Conservation (phyloP, 1,139 yeast genomes). For the Magnusiomyces suaveolens region DNA sequence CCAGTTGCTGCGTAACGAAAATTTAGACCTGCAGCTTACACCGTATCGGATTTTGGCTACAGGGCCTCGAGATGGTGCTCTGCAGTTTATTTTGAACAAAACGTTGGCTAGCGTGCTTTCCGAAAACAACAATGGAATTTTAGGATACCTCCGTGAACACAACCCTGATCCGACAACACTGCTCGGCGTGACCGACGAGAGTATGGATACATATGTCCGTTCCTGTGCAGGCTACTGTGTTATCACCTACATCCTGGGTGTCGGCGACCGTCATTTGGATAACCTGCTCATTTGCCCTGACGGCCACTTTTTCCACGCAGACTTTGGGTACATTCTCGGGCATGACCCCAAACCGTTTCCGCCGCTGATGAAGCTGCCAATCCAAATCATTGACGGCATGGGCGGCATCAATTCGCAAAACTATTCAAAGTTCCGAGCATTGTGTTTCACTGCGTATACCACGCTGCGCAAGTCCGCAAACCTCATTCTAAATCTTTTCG, state of each 20-base stretch:
- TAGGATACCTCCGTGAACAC: conserved; percentile 58
- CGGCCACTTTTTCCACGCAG: conserved; percentile 90
- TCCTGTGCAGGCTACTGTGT: conserved; percentile 98
- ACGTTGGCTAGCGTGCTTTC: conserved; percentile 76
- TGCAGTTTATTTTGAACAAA: conserved; percentile 86
- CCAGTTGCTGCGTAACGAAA: conserved; percentile 76
- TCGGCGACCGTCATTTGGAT: conserved; percentile 94
- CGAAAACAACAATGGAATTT: conserved; percentile 57
- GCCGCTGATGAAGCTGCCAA: conserved; percentile 94
- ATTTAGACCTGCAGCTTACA: conserved; percentile 73
- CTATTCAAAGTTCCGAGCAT: conserved; percentile 76
- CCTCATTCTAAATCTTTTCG: conserved; percentile 79
- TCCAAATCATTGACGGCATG: conserved; percentile 95
- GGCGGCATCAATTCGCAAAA: conserved; percentile 85
- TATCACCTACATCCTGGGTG: conserved; percentile 85
- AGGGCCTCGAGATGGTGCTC: conserved; percentile 81
- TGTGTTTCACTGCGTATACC: conserved; percentile 90
- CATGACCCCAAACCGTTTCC: conserved; percentile 98
- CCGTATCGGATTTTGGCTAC: conserved; percentile 91
- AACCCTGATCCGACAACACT: conserved; percentile 54
- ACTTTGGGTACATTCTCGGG: conserved; percentile 92
- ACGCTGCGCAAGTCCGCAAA: conserved; percentile 84
- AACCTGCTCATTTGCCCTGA: conserved; percentile 64
- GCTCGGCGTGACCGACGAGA: conserved; percentile 61
- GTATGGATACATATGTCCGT: conserved; percentile 88